Conservation (phyloP, 1,139 yeast species). For the Debaryomyces sp. region DNA sequence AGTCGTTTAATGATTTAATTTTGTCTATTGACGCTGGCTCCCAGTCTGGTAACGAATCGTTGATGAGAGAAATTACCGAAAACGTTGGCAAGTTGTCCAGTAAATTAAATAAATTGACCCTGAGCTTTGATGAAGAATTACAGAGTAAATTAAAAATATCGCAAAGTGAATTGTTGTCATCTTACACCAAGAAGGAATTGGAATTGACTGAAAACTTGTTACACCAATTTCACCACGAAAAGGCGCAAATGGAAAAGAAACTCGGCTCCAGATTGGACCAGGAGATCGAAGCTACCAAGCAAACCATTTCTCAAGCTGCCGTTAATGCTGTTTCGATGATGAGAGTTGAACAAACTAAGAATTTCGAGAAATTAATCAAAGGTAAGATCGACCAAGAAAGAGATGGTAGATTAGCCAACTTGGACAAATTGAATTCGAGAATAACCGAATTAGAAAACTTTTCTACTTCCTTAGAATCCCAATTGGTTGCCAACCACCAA, state of each 20-base stretch:
- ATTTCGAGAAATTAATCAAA: constrained; percentile 65
- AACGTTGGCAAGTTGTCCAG: constrained; percentile 34
- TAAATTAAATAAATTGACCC: constrained; percentile 39
- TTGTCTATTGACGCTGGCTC: constrained; percentile 47
- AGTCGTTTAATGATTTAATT: constrained; percentile 56
- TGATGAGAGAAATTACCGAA: constrained; percentile 35
- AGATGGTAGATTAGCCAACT: constrained; percentile 72
- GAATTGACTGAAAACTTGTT: constrained; percentile 52
- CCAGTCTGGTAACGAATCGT: constrained; percentile 32
- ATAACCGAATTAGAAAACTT: constrained; percentile 62
- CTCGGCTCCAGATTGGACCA: constrained; percentile 60
- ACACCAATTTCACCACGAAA: constrained; percentile 54
- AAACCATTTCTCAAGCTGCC: constrained; percentile 72
- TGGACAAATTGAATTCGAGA: constrained; percentile 60
- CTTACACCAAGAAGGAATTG: constrained; percentile 59
- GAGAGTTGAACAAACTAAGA: constrained; percentile 70
- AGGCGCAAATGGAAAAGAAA: constrained; percentile 62
- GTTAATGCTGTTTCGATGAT: constrained; percentile 75
- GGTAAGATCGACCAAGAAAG: constrained; percentile 79
- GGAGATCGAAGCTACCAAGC: constrained; percentile 72
- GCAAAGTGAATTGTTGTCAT: constrained; percentile 55
- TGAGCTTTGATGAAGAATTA: constrained; percentile 46
- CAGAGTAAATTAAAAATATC: constrained; percentile 38
- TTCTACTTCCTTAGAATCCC: constrained; percentile 58
- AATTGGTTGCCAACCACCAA: constrained; percentile 57